Conservation (phyloP, 2,329 filamentous ascomycete genomes). For the Venturia effusa region DNA sequence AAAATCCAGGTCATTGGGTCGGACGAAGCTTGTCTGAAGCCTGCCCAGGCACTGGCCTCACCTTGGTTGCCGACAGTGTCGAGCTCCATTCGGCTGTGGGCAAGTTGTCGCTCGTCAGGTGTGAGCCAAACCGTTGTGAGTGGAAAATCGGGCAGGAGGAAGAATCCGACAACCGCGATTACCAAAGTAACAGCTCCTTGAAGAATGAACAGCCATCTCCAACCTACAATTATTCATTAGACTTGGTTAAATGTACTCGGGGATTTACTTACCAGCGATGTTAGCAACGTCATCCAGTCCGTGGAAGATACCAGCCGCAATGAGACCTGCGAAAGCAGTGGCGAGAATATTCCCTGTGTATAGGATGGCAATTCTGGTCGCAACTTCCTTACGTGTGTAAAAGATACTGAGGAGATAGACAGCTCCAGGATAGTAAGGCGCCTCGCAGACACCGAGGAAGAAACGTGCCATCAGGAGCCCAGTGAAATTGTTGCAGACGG, state of each 20-base stretch:
- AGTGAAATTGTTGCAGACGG: slow-evolving; percentile 22
- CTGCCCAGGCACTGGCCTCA: slow-evolving; percentile 21
- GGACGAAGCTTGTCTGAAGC: slow-evolving; percentile 20
- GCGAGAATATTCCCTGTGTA: slow-evolving; percentile 39
- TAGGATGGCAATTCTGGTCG: slow-evolving; percentile 44
- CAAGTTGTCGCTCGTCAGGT: slow-evolving; percentile 8
- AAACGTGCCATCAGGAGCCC: slow-evolving; percentile 27
- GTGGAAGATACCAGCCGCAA: slow-evolving; percentile 32
- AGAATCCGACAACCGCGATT: slow-evolving; percentile 21
- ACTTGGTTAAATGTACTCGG: background rate
- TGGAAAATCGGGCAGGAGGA: slow-evolving; percentile 11
- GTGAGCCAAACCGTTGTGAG: slow-evolving; percentile 6
- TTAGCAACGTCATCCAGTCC: slow-evolving; percentile 29
- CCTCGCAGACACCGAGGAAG: slow-evolving; percentile 27
- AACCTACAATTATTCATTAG: slow-evolving; percentile 14
- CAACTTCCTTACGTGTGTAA: slow-evolving; percentile 52
- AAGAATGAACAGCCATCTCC: slow-evolving; percentile 32
- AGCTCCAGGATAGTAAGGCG: slow-evolving; percentile 44
- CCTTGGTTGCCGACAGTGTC: slow-evolving; percentile 9
- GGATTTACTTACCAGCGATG: slow-evolving; percentile 18
- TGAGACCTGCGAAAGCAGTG: slow-evolving; percentile 48
- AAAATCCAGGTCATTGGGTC: slow-evolving; percentile 23
- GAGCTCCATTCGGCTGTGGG: slow-evolving; percentile 6
- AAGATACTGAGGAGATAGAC: slow-evolving; percentile 55
- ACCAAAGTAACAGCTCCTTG: slow-evolving; percentile 24